These are phyloP conservation scores for Dimargaris cristalligena DNA, from an alignment of 192 early-diverging fungal species.

Conservation along the genomic window DNA sequence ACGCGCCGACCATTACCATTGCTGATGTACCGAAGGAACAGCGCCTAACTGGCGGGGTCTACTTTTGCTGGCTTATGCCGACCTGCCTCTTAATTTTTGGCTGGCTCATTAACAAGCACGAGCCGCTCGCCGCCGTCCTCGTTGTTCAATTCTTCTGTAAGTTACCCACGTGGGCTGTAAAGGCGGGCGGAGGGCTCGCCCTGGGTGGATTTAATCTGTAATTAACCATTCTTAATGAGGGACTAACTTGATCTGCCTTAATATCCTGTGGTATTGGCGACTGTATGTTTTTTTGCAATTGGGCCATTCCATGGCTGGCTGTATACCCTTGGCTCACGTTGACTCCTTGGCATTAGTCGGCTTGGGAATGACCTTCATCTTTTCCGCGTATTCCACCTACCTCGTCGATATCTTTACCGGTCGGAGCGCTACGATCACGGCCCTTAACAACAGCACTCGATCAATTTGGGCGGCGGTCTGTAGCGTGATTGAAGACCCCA, in stretches of 20 bases:
- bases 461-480: slow-evolving; percentile 8
- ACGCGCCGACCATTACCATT: background rate
- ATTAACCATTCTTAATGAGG: too few species aligned
- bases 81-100: background rate
- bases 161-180: too few species aligned
- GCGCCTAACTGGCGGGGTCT: background rate
- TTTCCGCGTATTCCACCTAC: slow-evolving; percentile 6
- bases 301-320: too few species aligned
- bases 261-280: too few species aligned
- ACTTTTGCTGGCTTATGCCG: slow-evolving; percentile 8
- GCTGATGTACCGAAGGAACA: background rate
- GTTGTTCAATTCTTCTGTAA: slow-evolving; percentile 6
- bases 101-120: background rate
- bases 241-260: too few species aligned
- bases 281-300: too few species aligned
- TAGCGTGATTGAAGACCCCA: slow-evolving; percentile 4
- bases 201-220: too few species aligned
- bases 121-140: background rate
- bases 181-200: too few species aligned
- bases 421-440: slow-evolving; percentile 9
- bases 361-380: slow-evolving; percentile 11
- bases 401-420: slow-evolving; percentile 11
- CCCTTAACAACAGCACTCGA: slow-evolving; percentile 7
- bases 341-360: too few species aligned
- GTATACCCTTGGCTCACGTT: too few species aligned